Evolutionary conservation across 2,329 filamentous ascomycete genomes (phyloP).

Genomic region (Penicillium sp.): DNA sequence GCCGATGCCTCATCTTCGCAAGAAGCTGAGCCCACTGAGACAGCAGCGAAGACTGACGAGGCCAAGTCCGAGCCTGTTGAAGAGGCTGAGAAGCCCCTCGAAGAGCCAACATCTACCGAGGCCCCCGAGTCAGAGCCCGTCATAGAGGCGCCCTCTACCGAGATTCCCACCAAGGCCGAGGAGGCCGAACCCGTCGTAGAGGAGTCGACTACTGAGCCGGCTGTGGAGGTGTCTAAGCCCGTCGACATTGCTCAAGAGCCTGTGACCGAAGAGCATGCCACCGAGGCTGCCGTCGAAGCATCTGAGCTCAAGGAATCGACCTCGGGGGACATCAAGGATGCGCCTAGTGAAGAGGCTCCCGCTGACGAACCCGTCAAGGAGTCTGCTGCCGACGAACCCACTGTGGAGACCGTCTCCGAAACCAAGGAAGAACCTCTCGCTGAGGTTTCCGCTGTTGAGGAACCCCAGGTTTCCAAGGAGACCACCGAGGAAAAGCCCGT

Average conservation of each 20-base stretch:
- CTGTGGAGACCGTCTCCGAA: constrained; percentile 33
- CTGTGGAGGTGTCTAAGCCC: constrained; percentile 4
- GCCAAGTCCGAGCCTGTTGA: neutral
- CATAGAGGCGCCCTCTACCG: constrained; percentile 4
- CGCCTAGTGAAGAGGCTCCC: constrained; percentile 10
- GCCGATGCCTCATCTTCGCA: neutral
- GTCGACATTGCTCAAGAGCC: neutral
- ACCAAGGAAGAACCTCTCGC: neutral
- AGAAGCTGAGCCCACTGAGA: neutral
- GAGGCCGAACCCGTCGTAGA: constrained; percentile 4
- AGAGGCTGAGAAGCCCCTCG: constrained; percentile 7
- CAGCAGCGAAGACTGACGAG: neutral
- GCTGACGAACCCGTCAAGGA: constrained; percentile 12
- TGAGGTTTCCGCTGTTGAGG: constrained; percentile 28
- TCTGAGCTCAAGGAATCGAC: constrained; percentile 9
- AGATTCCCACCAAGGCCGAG: constrained; percentile 7
- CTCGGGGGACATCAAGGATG: constrained; percentile 2
- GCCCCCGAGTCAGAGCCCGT: constrained; percentile 4
- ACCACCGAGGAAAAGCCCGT: neutral
- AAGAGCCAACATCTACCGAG: constrained; percentile 4
- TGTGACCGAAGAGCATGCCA: constrained; percentile 1
- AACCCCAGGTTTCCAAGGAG: neutral
- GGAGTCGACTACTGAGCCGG: constrained; percentile 3
- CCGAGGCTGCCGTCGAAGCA: constrained; percentile 11
- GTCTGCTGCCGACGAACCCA: constrained; percentile 7